Conservation (phyloP, 768 basidiomycete species). For the Clavaria fumosa region DNA sequence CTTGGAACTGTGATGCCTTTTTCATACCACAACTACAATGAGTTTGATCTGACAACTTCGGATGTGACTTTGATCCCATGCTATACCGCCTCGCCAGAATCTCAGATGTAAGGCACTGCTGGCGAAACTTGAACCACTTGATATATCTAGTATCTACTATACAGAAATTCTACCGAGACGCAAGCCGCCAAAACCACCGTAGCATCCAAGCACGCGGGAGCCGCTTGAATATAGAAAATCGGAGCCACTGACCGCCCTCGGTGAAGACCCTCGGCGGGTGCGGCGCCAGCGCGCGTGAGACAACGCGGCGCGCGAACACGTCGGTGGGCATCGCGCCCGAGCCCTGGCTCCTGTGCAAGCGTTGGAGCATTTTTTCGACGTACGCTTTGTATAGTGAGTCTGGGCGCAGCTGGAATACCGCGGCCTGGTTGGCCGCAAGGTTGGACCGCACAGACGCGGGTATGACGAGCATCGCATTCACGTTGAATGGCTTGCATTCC, state of each 20-base stretch:
- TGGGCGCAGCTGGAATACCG: conserved; percentile 29
- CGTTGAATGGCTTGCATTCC: conserved; percentile 60
- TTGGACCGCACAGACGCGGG: conserved; percentile 56
- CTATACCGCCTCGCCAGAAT: too few relatives aligned
- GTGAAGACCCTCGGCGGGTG: conserved; percentile 37
- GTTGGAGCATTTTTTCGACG: conserved; percentile 35
- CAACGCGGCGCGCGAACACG: conserved; percentile 38
- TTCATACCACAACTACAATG: too few relatives aligned
- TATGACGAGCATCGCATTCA: conserved; percentile 53
- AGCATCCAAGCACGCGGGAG: conserved; percentile 33
- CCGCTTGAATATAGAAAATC: conserved; percentile 36
- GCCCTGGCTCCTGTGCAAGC: conserved; percentile 40
- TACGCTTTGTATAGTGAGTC: conserved; percentile 41
- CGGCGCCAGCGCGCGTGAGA: conserved; percentile 28
- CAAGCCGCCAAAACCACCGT: conserved; percentile 25
- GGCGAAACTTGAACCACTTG: too few relatives aligned
- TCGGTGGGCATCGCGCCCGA: conserved; percentile 31
- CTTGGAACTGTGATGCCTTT: too few relatives aligned
- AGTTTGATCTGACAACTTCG: too few relatives aligned
- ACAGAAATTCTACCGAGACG: too few relatives aligned
- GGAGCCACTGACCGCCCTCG: conserved; percentile 27
- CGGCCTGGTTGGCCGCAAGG: conserved; percentile 36
- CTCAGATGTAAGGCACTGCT: too few relatives aligned
- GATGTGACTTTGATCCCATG: too few relatives aligned
- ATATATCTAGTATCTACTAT: too few relatives aligned